phyloP scores from a whole-genome alignment of 306 rosid genomes.

The Fragaria ananassa region DNA sequence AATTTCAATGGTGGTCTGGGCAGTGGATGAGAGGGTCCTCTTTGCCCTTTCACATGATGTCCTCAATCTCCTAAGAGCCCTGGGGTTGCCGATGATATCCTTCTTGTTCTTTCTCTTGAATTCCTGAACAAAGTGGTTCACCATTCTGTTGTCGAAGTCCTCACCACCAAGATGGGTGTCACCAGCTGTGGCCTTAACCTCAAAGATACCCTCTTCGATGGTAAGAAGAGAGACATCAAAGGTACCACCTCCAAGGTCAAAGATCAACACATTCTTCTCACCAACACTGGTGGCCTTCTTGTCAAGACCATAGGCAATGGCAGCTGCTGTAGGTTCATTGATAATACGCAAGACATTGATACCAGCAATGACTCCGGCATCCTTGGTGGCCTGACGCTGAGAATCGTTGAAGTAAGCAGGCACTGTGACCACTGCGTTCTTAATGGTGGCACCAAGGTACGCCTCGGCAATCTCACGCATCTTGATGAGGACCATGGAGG shows the following conservation, averaged over 20 bases:
- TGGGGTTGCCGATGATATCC: constrained; percentile 68
- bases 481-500: constrained; percentile 62
- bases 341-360: constrained; percentile 60
- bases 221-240: constrained; percentile 69
- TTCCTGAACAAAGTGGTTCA: constrained; percentile 66
- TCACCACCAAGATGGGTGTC: constrained; percentile 75
- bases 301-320: constrained; percentile 74
- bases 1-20: constrained; percentile 66
- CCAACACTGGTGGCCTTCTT: constrained; percentile 74
- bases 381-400: constrained; percentile 74
- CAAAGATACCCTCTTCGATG: constrained; percentile 73
- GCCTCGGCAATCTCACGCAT: constrained; percentile 81
- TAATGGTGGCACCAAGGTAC: constrained; percentile 49
- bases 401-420: constrained; percentile 71
- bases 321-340: constrained; percentile 69
- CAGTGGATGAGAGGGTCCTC: constrained; percentile 62
- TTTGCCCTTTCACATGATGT: constrained; percentile 62
- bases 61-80: constrained; percentile 70
- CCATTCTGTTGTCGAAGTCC: constrained; percentile 68
- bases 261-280: constrained; percentile 65
- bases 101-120: constrained; percentile 70
- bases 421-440: constrained; percentile 66
- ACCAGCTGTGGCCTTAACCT: constrained; percentile 74
- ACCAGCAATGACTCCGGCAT: constrained; percentile 72
- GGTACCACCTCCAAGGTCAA: constrained; percentile 73